phyloP scores from a whole-genome alignment of 148 eudicot species.

The Camellia granthamiana region DNA sequence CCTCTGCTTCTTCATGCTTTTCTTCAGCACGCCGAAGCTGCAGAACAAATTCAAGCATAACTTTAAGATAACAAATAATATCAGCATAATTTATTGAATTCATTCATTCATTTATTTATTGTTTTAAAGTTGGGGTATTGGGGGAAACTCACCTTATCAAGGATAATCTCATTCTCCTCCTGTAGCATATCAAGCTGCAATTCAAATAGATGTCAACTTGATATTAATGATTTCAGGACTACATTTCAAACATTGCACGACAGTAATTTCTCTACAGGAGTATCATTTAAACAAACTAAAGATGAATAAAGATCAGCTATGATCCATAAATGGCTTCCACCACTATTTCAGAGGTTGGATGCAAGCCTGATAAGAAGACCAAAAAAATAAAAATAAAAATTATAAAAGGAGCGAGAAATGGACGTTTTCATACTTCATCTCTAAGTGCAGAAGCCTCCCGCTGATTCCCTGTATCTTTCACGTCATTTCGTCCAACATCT shows the following conservation, averaged over 20 bases:
- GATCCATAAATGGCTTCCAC: background rate
- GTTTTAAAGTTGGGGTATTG: background rate
- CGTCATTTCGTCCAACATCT: slow-evolving; percentile 50
- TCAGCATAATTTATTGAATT: background rate
- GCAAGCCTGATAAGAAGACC: background rate
- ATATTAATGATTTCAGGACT: background rate
- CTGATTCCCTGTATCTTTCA: slow-evolving; percentile 59
- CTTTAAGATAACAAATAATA: background rate
- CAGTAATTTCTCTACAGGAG: background rate
- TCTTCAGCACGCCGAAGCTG: slow-evolving; percentile 84
- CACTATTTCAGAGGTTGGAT: slow-evolving; percentile 7
- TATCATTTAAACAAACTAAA: slow-evolving; percentile 4
- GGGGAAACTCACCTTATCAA: slow-evolving; percentile 61
- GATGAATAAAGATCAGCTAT: background rate
- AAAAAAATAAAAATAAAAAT: background rate
- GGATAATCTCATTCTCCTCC: slow-evolving; percentile 82
- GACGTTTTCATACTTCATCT: slow-evolving; percentile 64
- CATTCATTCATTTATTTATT: background rate
- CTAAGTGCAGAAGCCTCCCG: slow-evolving; percentile 85
- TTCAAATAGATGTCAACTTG: slow-evolving; percentile 21
- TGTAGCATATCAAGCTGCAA: slow-evolving; percentile 98
- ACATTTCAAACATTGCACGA: background rate
- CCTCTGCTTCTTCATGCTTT: slow-evolving; percentile 90
- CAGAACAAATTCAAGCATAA: slow-evolving; percentile 26
- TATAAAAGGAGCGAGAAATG: background rate